phyloP scores from a whole-genome alignment of 73 alveolate species.

The Paramecium biaurelia region DNA sequence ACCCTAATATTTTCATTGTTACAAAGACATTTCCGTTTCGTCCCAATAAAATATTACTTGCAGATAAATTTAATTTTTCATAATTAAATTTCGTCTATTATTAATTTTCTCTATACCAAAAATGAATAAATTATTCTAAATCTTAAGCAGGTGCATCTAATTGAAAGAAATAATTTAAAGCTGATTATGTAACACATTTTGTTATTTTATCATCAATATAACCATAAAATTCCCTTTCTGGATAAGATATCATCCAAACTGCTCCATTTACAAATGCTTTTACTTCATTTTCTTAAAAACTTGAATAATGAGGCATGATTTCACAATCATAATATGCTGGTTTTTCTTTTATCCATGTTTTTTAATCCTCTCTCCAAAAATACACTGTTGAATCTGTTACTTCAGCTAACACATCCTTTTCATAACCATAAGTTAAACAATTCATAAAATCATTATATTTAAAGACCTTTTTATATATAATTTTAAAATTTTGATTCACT shows the following conservation, averaged over 20 bases:
- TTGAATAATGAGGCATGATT: background rate
- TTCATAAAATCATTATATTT: background rate
- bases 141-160: background rate
- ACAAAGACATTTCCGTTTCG: background rate
- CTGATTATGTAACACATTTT: background rate
- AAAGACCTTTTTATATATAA: background rate
- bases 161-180: background rate
- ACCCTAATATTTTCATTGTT: background rate
- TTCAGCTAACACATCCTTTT: background rate
- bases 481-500: background rate
- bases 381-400: background rate
- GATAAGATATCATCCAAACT: background rate
- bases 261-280: background rate
- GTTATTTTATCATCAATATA: background rate
- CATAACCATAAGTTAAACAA: background rate
- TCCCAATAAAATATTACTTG: background rate
- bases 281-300: background rate
- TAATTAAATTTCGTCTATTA: background rate
- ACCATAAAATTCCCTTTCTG: background rate
- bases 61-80: background rate
- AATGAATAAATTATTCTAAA: background rate
- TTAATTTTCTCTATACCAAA: slow-evolving; percentile 20
- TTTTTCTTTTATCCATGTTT: background rate
- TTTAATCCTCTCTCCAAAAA: background rate
- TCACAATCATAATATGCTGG: background rate